These are phyloP conservation scores for Diplotaxis tenuifolia DNA, from an alignment of 345 rosid species.

Conservation along the genomic window DNA sequence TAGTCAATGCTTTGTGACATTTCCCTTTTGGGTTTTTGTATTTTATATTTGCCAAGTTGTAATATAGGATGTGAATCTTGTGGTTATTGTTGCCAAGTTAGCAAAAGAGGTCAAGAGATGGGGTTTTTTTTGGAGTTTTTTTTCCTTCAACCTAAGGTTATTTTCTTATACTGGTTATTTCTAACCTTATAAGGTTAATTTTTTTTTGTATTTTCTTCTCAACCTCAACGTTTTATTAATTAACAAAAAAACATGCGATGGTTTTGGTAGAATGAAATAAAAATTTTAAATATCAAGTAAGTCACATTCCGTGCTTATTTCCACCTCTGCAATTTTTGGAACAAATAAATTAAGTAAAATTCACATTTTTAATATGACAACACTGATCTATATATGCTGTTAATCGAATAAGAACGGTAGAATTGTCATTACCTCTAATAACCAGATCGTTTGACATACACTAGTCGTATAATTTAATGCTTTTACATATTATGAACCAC, in stretches of 20 bases:
- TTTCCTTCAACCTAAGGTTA: background rate
- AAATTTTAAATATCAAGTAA: no score
- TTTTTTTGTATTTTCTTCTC: no score
- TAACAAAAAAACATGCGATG: no score
- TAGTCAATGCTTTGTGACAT: conserved; percentile 65
- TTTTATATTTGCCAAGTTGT: conserved; percentile 14
- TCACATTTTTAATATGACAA: no score
- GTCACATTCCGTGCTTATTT: no score
- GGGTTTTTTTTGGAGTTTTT: background rate
- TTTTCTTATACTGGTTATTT: background rate
- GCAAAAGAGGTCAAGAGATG: background rate
- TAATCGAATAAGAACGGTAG: no score
- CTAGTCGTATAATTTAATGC: background rate
- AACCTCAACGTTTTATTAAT: no score
- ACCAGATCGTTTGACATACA: background rate
- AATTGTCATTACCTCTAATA: background rate
- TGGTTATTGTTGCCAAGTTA: background rate
- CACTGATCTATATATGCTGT: background rate
- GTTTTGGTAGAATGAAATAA: no score
- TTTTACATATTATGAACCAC: background rate
- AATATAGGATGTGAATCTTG: background rate
- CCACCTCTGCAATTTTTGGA: no score
- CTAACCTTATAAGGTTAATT: background rate
- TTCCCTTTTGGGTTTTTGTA: background rate
- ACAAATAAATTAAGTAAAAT: no score